Base-by-base conservation (phyloP, 2,329 filamentous ascomycete genomes). In the Pestalotiopsis sp. region DNA sequence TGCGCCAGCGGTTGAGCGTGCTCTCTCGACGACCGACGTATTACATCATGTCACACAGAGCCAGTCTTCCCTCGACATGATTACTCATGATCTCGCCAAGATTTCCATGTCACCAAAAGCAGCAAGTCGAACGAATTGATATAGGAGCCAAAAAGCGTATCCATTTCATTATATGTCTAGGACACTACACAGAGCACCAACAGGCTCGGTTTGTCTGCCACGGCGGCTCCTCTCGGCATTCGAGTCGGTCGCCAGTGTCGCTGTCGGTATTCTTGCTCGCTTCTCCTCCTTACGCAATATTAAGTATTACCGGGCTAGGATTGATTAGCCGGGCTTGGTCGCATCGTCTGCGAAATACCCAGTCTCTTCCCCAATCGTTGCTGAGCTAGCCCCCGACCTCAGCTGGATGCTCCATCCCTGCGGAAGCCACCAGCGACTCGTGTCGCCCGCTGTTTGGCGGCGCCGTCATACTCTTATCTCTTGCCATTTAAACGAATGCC, bases 401-500 rank as follows among this genome's bases (percentile, higher is more conserved):
- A 70, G 73, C 72, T 70, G 71, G 76, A 76, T 75, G 69, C 66
- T 71, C 70, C 67, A 68, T 68, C 72, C 70, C 66, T 64, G 69
- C 64, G 66, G 70, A 72, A 68, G 70, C 66, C 69, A 55, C 58
- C 58, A 64, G 58, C 68, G 69, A 66, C 68, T 66, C 66, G 65
- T 48, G 30, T 30, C 48, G 61, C 35, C 58, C 67, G 66, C 58
- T 68, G 26, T 39, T 61, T 57, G 60, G 66, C 62, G 67, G 61
- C 55, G 68, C 66, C 60, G 66, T 67, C 30, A 55, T 61, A 67
- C 62, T 44, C 67, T 65, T 70, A 66, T 69, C 66, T 72, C 71
- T 75, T 72, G 77, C 72, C 74, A 72, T 78, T 74, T 81, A 82
- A 83, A 80, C 80, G 82, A 84, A 81, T 83, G 82, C 76, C 76